Evolutionary conservation across 768 basidiomycete genomes (phyloP).

Genomic region (Filobasidium floriforme): DNA sequence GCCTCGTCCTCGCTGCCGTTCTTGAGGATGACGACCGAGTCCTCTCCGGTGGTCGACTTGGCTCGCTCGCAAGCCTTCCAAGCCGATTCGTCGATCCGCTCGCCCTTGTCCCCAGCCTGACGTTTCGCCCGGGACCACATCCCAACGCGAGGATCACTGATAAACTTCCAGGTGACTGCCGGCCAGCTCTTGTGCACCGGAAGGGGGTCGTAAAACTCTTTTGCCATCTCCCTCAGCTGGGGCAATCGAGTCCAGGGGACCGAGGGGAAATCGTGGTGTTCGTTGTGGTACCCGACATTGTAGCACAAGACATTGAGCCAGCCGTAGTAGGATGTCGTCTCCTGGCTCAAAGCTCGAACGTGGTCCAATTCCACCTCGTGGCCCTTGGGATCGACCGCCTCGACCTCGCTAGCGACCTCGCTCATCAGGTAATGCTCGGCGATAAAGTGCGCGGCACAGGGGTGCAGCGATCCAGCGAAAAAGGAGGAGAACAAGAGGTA

Average conservation of each 20-base stretch:
- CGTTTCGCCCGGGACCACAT: constrained; percentile 83
- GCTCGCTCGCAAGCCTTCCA: constrained; percentile 34
- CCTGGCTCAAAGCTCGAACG: constrained; percentile 62
- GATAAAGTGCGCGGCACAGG: constrained; percentile 94
- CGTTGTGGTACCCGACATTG: constrained; percentile 98
- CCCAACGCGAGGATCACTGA: constrained; percentile 78
- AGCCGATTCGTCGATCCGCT: constrained; percentile 32
- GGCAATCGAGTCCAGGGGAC: constrained; percentile 91
- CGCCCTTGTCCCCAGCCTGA: constrained; percentile 28
- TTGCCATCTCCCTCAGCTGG: constrained; percentile 68
- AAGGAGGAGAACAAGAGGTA: constrained; percentile 86
- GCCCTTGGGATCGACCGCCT: constrained; percentile 24
- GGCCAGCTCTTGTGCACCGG: constrained; percentile 89
- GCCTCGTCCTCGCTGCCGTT: constrained; percentile 13
- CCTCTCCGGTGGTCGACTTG: background rate
- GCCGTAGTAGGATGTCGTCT: constrained; percentile 97
- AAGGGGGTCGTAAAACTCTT: constrained; percentile 82
- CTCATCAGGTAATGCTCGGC: constrained; percentile 78
- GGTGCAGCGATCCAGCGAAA: constrained; percentile 93
- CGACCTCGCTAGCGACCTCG: constrained; percentile 18
- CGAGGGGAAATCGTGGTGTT: constrained; percentile 98
- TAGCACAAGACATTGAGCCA: constrained; percentile 81
- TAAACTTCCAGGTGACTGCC: constrained; percentile 89
- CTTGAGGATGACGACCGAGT: constrained; percentile 3
- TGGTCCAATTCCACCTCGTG: constrained; percentile 26